phyloP scores from a whole-genome alignment of 805 yeast species.

The Candida nonsorbophila region DNA sequence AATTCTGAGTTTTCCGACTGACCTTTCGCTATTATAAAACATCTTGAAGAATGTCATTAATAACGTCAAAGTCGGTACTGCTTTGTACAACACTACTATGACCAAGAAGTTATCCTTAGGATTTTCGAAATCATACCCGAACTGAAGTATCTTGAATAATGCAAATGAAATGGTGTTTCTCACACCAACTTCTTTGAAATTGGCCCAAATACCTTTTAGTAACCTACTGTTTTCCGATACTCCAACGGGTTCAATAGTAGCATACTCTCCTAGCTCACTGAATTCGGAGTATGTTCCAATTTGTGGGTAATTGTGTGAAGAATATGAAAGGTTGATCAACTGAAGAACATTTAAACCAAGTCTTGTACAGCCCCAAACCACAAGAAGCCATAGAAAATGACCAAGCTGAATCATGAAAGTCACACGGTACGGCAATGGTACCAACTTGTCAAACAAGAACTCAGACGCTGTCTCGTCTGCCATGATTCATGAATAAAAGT shows the following conservation, averaged over 20 bases:
- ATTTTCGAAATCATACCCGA: constrained; percentile 4
- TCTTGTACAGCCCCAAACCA: constrained; percentile 33
- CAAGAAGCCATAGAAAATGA: constrained; percentile 48
- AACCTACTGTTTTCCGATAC: constrained; percentile 23
- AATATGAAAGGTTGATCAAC: constrained; percentile 38
- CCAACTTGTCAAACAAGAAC: constrained; percentile 21
- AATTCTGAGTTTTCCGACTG: constrained; percentile 40
- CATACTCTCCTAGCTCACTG: constrained; percentile 25
- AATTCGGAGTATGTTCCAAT: constrained; percentile 11
- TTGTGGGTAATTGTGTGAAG: constrained; percentile 29
- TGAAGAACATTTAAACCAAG: constrained; percentile 41
- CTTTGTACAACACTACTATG: constrained; percentile 8
- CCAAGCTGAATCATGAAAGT: constrained; percentile 46
- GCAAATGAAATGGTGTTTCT: constrained; percentile 10
- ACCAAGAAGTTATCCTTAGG: constrained; percentile 6
- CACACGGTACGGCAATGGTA: constrained; percentile 42
- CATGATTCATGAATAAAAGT: too few species aligned
- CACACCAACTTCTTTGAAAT: constrained; percentile 21
- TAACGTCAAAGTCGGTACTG: constrained; percentile 35
- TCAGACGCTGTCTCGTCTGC: too few species aligned
- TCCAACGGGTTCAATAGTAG: constrained; percentile 25
- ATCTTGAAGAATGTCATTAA: constrained; percentile 24
- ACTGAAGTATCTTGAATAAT: constrained; percentile 7
- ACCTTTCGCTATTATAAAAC: constrained; percentile 25
- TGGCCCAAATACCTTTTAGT: constrained; percentile 28